These are phyloP conservation scores for Colletotrichum liriopes DNA, from an alignment of 2,329 filamentous ascomycete species.

Conservation along the genomic window DNA sequence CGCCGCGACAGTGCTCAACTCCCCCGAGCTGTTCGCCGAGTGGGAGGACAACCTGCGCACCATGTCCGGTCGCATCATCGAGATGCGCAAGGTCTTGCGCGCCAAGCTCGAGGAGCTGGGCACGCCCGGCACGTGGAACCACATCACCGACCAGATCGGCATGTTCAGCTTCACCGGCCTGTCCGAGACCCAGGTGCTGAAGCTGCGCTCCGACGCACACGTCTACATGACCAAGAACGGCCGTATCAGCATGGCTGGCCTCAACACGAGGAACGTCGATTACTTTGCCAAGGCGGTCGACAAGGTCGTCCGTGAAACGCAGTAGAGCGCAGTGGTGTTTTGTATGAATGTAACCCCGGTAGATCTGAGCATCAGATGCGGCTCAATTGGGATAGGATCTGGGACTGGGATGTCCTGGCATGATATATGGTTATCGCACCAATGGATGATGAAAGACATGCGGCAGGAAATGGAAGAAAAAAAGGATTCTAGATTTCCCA, in stretches of 20 bases:
- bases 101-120: conserved; percentile 85
- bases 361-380: conserved; percentile 4
- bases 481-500: conserved; percentile 31
- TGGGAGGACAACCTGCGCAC: conserved; percentile 94
- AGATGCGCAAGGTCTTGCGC: conserved; percentile 87
- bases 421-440: conserved; percentile 3
- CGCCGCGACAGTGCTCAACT: conserved; percentile 87
- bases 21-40: conserved; percentile 84
- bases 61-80: conserved; percentile 96
- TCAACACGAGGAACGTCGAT: conserved; percentile 92
- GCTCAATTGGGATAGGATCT: conserved; percentile 4
- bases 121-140: conserved; percentile 94
- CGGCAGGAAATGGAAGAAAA: conserved; percentile 30
- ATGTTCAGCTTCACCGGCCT: conserved; percentile 98
- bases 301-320: conserved; percentile 78
- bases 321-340: conserved; percentile 37
- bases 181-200: conserved; percentile 79
- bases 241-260: conserved; percentile 97
- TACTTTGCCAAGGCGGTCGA: conserved; percentile 94
- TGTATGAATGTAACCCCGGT: neutral
- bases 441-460: conserved; percentile 7
- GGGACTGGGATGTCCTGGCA: conserved; percentile 12
- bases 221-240: conserved; percentile 98
- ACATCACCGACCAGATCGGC: conserved; percentile 98
- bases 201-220: conserved; percentile 79